Conservation (phyloP, 345 rosid species). For the Hevea brasiliensis region DNA sequence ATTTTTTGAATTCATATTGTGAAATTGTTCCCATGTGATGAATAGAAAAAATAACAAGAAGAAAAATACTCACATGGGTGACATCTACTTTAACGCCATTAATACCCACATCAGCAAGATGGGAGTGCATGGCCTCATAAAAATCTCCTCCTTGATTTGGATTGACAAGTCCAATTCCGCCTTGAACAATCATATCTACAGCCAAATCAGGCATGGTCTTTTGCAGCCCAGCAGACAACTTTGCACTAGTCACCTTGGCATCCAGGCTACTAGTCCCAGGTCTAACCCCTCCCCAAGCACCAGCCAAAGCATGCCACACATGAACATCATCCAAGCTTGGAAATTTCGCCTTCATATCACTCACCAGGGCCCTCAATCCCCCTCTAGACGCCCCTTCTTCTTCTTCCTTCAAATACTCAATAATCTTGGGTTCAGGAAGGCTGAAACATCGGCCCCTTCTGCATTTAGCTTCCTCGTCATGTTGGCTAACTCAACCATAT, state of each 20-base stretch:
- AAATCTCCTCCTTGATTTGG: slow-evolving; percentile 29
- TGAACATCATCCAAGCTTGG: slow-evolving; percentile 15
- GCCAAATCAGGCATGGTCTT: slow-evolving; percentile 18
- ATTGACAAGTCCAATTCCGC: slow-evolving; percentile 28
- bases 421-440: background rate
- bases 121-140: slow-evolving; percentile 32
- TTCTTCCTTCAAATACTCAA: slow-evolving; percentile 13
- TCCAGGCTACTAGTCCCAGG: slow-evolving; percentile 22
- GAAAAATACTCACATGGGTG: slow-evolving; percentile 13
- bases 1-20: no score
- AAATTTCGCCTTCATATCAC: slow-evolving; percentile 13
- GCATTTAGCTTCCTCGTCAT: background rate
- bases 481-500: background rate
- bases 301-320: slow-evolving; percentile 34
- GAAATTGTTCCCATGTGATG: no score
- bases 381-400: background rate
- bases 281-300: slow-evolving; percentile 37
- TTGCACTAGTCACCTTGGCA: slow-evolving; percentile 4
- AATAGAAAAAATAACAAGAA: background rate
- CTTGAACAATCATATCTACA: slow-evolving; percentile 15
- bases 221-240: slow-evolving; percentile 12
- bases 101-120: slow-evolving; percentile 24
- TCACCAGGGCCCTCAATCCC: slow-evolving; percentile 8
- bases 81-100: slow-evolving; percentile 39
- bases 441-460: background rate